These are phyloP conservation scores for Rhodocollybia butyracea DNA, from an alignment of 768 basidiomycete species.

Conservation along the genomic window DNA sequence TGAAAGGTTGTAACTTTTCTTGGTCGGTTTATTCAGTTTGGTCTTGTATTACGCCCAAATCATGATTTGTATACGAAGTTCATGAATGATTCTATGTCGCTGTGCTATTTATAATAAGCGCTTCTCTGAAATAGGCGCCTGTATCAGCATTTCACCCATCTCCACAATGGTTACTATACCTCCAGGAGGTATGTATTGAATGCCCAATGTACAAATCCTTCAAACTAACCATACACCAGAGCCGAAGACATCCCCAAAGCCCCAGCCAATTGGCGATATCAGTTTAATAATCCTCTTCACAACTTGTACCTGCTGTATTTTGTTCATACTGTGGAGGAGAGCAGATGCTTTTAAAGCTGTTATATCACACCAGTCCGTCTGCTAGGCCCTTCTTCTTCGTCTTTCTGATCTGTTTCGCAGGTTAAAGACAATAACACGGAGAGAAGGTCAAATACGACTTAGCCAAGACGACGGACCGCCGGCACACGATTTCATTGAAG, in stretches of 20 bases:
- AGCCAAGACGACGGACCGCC: slow-evolving; percentile 72
- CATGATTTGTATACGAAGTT: no score
- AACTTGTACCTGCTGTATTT: slow-evolving; percentile 49
- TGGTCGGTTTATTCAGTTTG: background rate
- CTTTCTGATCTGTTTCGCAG: slow-evolving; percentile 27
- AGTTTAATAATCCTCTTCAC: slow-evolving; percentile 54
- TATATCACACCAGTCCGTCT: slow-evolving; percentile 59
- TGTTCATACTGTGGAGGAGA: slow-evolving; percentile 65
- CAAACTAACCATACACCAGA: slow-evolving; percentile 31
- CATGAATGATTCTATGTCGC: no score
- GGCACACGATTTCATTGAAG: slow-evolving; percentile 61
- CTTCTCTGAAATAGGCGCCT: no score
- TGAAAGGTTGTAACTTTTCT: background rate
- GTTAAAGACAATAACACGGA: slow-evolving; percentile 50
- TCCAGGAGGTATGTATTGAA: slow-evolving; percentile 6
- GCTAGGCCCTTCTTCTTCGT: background rate
- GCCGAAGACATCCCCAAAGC: slow-evolving; percentile 56
- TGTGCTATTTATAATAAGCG: no score
- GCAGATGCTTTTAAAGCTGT: slow-evolving; percentile 52
- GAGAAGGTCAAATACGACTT: slow-evolving; percentile 60
- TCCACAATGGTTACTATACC: slow-evolving; percentile 3
- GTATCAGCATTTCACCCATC: background rate
- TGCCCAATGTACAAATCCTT: background rate
- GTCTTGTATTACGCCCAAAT: background rate
- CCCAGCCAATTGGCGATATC: slow-evolving; percentile 60